Evolutionary conservation across 2,329 filamentous ascomycete species (phyloP), one percentile per base, ranked within the genome.

Genomic region (Talaromyces albobiverticillius): DNA sequence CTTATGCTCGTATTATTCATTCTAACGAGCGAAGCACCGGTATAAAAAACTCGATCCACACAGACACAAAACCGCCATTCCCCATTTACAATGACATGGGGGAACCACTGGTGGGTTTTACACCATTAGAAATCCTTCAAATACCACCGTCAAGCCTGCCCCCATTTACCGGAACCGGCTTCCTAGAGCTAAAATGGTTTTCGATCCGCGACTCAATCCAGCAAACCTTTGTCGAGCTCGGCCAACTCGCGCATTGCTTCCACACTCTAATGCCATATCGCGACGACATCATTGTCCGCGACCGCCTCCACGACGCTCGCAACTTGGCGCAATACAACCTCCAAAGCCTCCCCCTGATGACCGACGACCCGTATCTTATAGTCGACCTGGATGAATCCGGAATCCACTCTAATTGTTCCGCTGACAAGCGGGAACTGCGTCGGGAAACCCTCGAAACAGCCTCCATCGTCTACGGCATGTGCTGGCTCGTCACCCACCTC

Each of bases 251-350:
- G 23, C 38, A 56, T 22, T 29, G 42, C 18, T 49, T 53, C 20
- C 38, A 52, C n/a, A 25, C 46, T 3, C 25, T 53, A 9, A 22
- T 53, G 3, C 48, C 53, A 18, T 32, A 43, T 26, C 41, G 26
- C n/a, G 18, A 45, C 13, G 45, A 53, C 18, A 34, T 36, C 23
- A 29, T n/a, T 4, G 20, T 45, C 11, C 36, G 34, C 14, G 56
- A 58, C 36, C 22, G 25, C 14, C 8, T 56, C 2, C 38, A 45
- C 6, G 56, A 58, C 23, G 53, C 56, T 26, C 53, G 53, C 23
- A 58, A 58, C 40, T 29, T 53, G 9, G 25, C 46, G n/a, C 53
- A 56, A 50, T 56, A 58, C 26, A 53, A 53, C 25, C 42, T 58
- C 41, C 31, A 42, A 10, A 50, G 34, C 34, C 45, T 58, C 20